These are phyloP conservation scores for Blastobotrys proliferans DNA, from an alignment of 1,139 yeast species.

Conservation along the genomic window DNA sequence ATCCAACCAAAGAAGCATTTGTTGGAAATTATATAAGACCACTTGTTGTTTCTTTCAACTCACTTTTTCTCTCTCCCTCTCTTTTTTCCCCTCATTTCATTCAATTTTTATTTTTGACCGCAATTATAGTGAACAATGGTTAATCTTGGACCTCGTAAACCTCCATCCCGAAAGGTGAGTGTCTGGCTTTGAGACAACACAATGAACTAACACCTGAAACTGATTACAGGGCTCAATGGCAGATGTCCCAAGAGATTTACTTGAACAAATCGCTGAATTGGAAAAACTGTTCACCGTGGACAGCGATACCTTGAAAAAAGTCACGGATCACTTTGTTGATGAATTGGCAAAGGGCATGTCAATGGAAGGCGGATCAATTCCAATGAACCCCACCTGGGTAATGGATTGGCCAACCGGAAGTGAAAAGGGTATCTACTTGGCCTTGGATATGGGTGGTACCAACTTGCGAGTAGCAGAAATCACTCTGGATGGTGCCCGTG, in stretches of 20 bases:
- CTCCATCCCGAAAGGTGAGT: conserved; percentile 67
- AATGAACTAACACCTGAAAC: background rate
- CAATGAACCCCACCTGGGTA: conserved; percentile 98
- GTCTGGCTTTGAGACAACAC: background rate
- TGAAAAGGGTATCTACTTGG: conserved; percentile 84
- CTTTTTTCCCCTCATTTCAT: background rate
- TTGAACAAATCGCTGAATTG: conserved; percentile 53
- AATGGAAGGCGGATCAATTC: conserved; percentile 40
- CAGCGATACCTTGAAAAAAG: conserved; percentile 53
- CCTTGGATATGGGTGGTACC: conserved; percentile 95
- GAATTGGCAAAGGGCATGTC: conserved; percentile 63
- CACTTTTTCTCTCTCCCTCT: background rate
- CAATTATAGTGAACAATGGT: conserved; percentile 47
- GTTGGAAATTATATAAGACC: too few species aligned
- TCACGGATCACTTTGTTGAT: conserved; percentile 61
- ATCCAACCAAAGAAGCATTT: too few species aligned
- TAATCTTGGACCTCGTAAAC: conserved; percentile 78
- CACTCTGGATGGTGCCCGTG: conserved; percentile 68
- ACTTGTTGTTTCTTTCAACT: background rate
- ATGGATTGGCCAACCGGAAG: conserved; percentile 88
- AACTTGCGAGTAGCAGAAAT: conserved; percentile 87
- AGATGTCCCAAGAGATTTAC: conserved; percentile 63
- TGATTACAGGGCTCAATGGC: conserved; percentile 57
- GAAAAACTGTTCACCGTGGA: conserved; percentile 65
- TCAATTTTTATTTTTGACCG: background rate